Base-by-base conservation (phyloP, 1,284 basidiomycete genomes). In the Ganoderma sinense region DNA sequence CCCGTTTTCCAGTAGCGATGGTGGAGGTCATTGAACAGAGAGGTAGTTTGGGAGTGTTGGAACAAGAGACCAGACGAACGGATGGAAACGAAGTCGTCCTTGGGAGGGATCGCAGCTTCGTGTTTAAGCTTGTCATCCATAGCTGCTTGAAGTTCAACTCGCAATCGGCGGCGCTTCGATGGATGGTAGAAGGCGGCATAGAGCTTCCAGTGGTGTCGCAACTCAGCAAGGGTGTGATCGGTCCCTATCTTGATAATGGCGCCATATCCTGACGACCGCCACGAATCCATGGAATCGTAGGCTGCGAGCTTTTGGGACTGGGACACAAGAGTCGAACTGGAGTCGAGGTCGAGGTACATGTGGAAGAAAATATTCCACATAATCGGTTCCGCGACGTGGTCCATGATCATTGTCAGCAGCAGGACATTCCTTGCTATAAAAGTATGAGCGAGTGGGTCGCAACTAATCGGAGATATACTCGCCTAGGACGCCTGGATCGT, bases 341-440 rank as follows among this genome's bases (percentile, higher is more conserved):
- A 81, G 0, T 64, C 61, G 45, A 82, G 73, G 76, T 89, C 85
- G 51, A 91, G 73, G 65, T 83, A 81, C 65, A 90, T 78, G 75
- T 91, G 86, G 72, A 85, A 90, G 75, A 86, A 89, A 26, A 89
- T 86, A 64, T 87, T 84, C 89, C 89, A 91, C 11, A 86, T 78
- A n/a, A 41, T 41, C 5, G 36, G 71, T 66, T 29, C 23, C 48
- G 77, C 67, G 0, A 74, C 65, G 11, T 77, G 63, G n/a, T 83
- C 82, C 18, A 84, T 82, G 31, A 84, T 69, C 33, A 82, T 65
- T 3, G 81, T 79, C 59, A 80, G 77, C 13, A 82, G 72, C 5
- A 85, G 64, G 10, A 82, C 76, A 63, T 86, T 86, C 23, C 85
- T 82, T 26, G 85, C 85, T 86, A 59, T 26, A 4, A 3, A 45